Evolutionary conservation across 257 asterid genomes (phyloP), one percentile per base, ranked within the genome.

Genomic region (Petrea volubilis): DNA sequence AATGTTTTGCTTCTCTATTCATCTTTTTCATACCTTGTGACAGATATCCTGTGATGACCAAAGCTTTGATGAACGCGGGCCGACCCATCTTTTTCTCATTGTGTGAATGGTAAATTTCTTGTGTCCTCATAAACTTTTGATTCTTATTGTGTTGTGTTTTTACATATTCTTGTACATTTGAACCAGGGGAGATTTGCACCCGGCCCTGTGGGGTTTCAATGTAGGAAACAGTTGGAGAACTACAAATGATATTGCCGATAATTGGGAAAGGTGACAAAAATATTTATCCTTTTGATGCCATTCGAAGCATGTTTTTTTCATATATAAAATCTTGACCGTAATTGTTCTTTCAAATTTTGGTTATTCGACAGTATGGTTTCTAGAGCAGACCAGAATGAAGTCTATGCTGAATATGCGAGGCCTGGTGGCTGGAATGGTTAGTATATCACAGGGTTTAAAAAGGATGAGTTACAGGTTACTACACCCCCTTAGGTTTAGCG

Each of bases 141-240:
- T 44, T 29, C 18, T 13, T 27, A 10, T 1, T 24, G 13, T 4
- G 28, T 8, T 0, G 29, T 9, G 10, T 66, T 17, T 40, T 18
- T 20, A 29, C 5, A 47, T n/a, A 44, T 44, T 62, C 34, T 17
- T 76, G 6, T 60, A 34, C 50, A 17, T n/a, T 15, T 49, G 64
- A 55, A 81, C 15, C 76, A 93, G 98, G 98, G 98, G 98, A 15
- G 98, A 93, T 64, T 20, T 91, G 94, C 98, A 89, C 76, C 98
- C 97, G 2, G 97, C 98, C 49, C 68, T 80, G 53, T 93, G 97
- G 97, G 97, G 91, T 36, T 74, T 64, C 24, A 71, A 38, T 1
- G 58, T 89, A 23, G 98, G 98, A 68, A 93, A 93, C 72, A 91
- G 98, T 75, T 93, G 97, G 97, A 88, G 98, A 77, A 93, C 93